Base-by-base conservation (phyloP, 2,329 filamentous ascomycete species). In the Neonectria hederae region DNA sequence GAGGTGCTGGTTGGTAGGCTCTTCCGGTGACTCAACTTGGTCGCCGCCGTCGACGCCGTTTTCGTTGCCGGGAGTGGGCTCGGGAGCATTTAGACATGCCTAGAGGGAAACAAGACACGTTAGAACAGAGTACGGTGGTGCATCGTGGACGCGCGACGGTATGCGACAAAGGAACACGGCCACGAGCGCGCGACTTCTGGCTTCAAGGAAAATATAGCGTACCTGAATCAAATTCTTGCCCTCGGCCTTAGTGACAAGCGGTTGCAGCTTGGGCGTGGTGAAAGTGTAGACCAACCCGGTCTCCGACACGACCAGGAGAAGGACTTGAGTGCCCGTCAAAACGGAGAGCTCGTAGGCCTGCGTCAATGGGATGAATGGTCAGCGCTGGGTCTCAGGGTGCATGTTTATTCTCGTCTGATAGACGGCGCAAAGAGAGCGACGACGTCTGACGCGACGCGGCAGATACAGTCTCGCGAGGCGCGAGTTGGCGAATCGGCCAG, bases 201-300 rank as follows among this genome's bases (percentile, higher is more conserved):
- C 32, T 42, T 42, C 11, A 32, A 28, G 38, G 24, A 19, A 19
- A 73, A 77, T 55, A 40, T 60, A 52, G 48, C 89, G 70, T 88
- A 97, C 96, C 90, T 99, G 96, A 73, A 99, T 98, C 70, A 99
- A 85, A 80, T 99, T 99, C 88, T 99, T 99, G 83, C 96, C 96
- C 83, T 98, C 96, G 19, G 96, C 92, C 85, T 98, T 98, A 68
- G 96, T 99, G 73, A 98, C 96, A 58, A 99, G 89, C 68, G 96
- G 96, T 83, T 98, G 96, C 61, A 99, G 89, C 85, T 99, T 99
- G 21, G 96, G 96, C 17, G 96, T 99, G 49, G 95, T 98, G 80
- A 98, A 98, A 65, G 95, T 98, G 82, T 98, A 98, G 75, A 98
- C 95, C 35, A 98, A 89, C 71, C 95, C 95, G 24, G 95, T 98